phyloP scores from a whole-genome alignment of 768 basidiomycete genomes.

The Lentinus brumalis region DNA sequence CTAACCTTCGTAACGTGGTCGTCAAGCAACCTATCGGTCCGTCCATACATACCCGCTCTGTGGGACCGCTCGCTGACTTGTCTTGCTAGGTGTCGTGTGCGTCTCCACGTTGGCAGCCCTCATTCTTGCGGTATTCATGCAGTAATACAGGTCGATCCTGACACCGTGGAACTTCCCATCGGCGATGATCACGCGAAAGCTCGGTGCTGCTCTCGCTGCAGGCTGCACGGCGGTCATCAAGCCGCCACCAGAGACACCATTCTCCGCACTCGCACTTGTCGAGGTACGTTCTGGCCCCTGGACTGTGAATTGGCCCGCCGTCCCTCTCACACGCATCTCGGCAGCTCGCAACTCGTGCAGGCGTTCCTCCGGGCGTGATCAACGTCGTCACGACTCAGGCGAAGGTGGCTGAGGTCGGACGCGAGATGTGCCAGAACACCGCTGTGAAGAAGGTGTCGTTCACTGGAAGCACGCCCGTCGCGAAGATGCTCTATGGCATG shows the following conservation, averaged over 20 bases:
- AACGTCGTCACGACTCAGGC: constrained; percentile 91
- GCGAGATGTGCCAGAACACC: constrained; percentile 91
- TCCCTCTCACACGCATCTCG: not conserved
- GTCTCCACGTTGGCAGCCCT: too few relatives aligned
- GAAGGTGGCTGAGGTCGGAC: constrained; percentile 84
- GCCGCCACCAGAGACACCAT: constrained; percentile 93
- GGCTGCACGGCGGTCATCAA: constrained; percentile 96
- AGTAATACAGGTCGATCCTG: constrained; percentile 50
- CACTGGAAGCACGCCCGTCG: constrained; percentile 85
- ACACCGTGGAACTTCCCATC: constrained; percentile 96
- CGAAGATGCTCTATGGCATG: constrained; percentile 72
- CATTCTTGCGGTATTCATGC: too few relatives aligned
- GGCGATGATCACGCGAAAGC: constrained; percentile 92
- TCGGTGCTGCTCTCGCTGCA: constrained; percentile 87
- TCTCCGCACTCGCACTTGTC: constrained; percentile 87
- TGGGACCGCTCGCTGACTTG: not conserved
- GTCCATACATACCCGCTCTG: constrained; percentile 19
- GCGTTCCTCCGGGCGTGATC: constrained; percentile 91
- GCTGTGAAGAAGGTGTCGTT: constrained; percentile 87
- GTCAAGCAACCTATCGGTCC: constrained; percentile 91
- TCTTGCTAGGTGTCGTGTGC: constrained; percentile 44
- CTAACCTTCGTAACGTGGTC: constrained; percentile 77
- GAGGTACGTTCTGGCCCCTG: constrained; percentile 64
- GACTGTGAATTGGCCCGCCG: too few relatives aligned
- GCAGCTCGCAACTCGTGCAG: constrained; percentile 84